Evolutionary conservation across 1,284 basidiomycete genomes (phyloP).

Genomic region (Microbotryum lychnidis-dioicae): DNA sequence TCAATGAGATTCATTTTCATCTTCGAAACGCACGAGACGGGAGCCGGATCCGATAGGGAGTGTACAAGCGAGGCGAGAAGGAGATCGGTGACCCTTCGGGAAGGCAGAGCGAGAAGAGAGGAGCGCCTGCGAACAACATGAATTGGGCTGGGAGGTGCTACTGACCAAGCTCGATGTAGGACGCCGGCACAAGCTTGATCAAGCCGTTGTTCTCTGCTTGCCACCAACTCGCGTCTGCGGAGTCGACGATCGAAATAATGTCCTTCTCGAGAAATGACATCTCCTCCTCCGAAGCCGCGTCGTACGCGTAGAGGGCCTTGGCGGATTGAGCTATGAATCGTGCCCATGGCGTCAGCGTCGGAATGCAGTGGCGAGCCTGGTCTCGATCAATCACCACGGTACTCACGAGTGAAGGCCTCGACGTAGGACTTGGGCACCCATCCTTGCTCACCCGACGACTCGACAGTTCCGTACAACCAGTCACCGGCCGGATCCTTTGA

Average conservation of each 20-base stretch:
- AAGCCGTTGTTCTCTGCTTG: conserved; percentile 75
- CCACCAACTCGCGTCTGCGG: conserved; percentile 80
- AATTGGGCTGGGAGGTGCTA: conserved; percentile 1
- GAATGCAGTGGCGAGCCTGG: background rate
- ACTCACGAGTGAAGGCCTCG: conserved; percentile 60
- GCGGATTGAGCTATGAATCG: conserved; percentile 50
- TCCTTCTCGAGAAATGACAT: conserved; percentile 74
- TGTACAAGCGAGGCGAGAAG: conserved; percentile 1
- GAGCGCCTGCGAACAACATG: conserved; percentile 25
- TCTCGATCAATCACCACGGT: background rate
- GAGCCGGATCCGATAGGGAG: conserved; percentile 4
- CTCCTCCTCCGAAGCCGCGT: conserved; percentile 62
- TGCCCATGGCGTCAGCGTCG: background rate
- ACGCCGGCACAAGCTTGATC: conserved; percentile 79
- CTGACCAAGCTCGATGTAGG: conserved; percentile 58
- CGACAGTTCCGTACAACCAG: conserved; percentile 82
- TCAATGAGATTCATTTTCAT: conserved; percentile 3
- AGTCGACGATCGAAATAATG: conserved; percentile 65
- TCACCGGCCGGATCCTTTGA: conserved; percentile 58
- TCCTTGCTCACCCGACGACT: conserved; percentile 62
- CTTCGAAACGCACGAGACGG: background rate
- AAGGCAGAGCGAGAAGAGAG: conserved; percentile 5
- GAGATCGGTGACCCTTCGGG: conserved; percentile 10
- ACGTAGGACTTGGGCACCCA: conserved; percentile 90
- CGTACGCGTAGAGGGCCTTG: conserved; percentile 70